Evolutionary conservation across 1,284 basidiomycete species (phyloP).

Genomic region (Leccinum angustisporum): DNA sequence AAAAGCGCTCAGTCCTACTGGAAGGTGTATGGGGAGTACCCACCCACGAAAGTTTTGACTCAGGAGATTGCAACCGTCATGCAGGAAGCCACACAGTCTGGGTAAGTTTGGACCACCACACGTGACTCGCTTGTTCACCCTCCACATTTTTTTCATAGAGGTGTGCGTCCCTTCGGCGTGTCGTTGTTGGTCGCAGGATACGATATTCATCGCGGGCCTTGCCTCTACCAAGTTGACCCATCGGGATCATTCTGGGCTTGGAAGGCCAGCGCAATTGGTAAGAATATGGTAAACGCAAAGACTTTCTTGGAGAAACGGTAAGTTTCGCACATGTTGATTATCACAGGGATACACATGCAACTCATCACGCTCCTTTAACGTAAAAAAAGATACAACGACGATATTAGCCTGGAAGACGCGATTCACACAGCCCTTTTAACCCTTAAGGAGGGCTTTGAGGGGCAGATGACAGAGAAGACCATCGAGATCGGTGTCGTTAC

Average conservation of each 20-base stretch:
- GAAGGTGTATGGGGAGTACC: constrained; percentile 99
- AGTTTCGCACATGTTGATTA: constrained; percentile 36
- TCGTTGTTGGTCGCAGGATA: constrained; percentile 96
- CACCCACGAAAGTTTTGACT: constrained; percentile 94
- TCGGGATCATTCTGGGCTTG: constrained; percentile 99
- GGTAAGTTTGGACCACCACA: constrained; percentile 55
- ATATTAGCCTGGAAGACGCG: constrained; percentile 97
- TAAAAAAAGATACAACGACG: constrained; percentile 94
- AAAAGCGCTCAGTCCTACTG: constrained; percentile 99
- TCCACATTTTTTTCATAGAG: constrained; percentile 55
- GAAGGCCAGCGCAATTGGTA: constrained; percentile 99
- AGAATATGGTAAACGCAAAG: constrained; percentile 99
- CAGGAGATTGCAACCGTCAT: constrained; percentile 98
- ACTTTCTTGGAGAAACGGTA: constrained; percentile 98
- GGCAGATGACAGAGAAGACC: constrained; percentile 99
- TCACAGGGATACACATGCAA: constrained; percentile 17
- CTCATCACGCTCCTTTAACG: constrained; percentile 19
- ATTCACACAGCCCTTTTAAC: constrained; percentile 99
- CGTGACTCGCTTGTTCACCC: constrained; percentile 28
- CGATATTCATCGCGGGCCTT: constrained; percentile 89
- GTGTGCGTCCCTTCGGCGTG: constrained; percentile 97
- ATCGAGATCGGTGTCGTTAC: constrained; percentile 98
- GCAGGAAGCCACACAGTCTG: constrained; percentile 99
- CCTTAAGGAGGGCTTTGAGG: constrained; percentile 98
- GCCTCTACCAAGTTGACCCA: constrained; percentile 97